phyloP scores from a whole-genome alignment of 495 filamentous ascomycete genomes.

The Penicillium desertorum region DNA sequence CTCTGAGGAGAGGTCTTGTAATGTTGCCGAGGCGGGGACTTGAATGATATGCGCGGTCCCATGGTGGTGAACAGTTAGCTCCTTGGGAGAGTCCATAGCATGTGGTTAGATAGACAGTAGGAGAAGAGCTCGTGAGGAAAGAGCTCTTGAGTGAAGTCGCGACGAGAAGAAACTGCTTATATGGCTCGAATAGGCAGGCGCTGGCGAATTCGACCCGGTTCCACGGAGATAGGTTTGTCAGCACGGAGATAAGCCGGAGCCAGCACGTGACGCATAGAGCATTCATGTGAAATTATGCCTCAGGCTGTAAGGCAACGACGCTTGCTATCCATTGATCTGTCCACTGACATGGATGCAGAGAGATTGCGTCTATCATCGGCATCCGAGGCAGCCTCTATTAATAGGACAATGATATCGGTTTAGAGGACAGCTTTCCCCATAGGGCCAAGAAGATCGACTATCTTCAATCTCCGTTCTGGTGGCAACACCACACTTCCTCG shows the following conservation, averaged over 20 bases:
- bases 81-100: slow-evolving; percentile 25
- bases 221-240: slow-evolving; percentile 42
- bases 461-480: too few relatives aligned
- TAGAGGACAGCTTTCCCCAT: too few relatives aligned
- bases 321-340: too few relatives aligned
- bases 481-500: too few relatives aligned
- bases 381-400: too few relatives aligned
- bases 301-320: slow-evolving; percentile 1
- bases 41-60: slow-evolving; percentile 70
- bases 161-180: slow-evolving; percentile 2
- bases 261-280: slow-evolving; percentile 13
- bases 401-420: too few relatives aligned
- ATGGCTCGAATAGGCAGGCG: slow-evolving; percentile 31
- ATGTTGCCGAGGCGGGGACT: slow-evolving; percentile 66
- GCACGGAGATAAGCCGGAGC: slow-evolving; percentile 28
- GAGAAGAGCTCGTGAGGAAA: neutral
- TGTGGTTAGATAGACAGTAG: neutral
- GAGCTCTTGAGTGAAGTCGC: neutral
- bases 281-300: slow-evolving; percentile 8
- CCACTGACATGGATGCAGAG: too few relatives aligned
- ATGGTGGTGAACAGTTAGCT: slow-evolving; percentile 58
- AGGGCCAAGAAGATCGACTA: too few relatives aligned
- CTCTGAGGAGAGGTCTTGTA: slow-evolving; percentile 61
- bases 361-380: too few relatives aligned
- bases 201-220: slow-evolving; percentile 31